Base-by-base conservation (phyloP, 352 stramenopile genomes). In the Globisporangium nodosum region DNA sequence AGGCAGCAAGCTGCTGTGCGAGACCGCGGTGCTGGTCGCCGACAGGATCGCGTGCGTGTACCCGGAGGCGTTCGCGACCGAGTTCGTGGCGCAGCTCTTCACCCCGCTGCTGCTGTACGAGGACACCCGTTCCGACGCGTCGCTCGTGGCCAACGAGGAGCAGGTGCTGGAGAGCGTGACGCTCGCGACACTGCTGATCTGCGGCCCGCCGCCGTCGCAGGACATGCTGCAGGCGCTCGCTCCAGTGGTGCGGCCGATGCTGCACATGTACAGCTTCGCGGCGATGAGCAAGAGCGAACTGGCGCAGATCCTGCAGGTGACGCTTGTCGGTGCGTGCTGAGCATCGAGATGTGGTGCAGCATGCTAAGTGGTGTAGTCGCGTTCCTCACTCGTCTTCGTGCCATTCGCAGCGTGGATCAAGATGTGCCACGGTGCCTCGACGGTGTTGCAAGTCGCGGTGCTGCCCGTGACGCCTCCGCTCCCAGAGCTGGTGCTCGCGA, bases 221-320 rank as follows among this genome's bases (percentile, higher is more conserved):
- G 61, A 58, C 3, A 66, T 90, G 11, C 58, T 90, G n/a, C 56
- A 63, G 30, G 71, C 69, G 5, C 54, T 90, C 2, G 66, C 68
- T 3, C 73, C 75, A 5, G 21, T 90, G 18, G 52, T 89, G 40
- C 76, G 82, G 27, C 81, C 85, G 15, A 60, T 92, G 9, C 50
- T 90, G n/a, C 79, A 90, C 42, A 69, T 92, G 51, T 86, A 87
- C 50, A 75, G 68, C 15, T 94, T 94, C 52, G 81, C 81, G 4
- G 40, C 58, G 15, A 57, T 39, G 8, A 92, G 82, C 66, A 94
- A 90, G 54, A 90, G 76, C 55, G 78, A 78, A 49, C 63, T 89
- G 46, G 50, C 65, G 54, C 27, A 81, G 35, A 55, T 59, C 16
- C 47, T 93, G 49, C 65, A 88, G 68, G 75, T 71, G 50, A 59